These are phyloP conservation scores for Fusarium devonianum DNA, from an alignment of 2,329 filamentous ascomycete species.

Conservation along the genomic window DNA sequence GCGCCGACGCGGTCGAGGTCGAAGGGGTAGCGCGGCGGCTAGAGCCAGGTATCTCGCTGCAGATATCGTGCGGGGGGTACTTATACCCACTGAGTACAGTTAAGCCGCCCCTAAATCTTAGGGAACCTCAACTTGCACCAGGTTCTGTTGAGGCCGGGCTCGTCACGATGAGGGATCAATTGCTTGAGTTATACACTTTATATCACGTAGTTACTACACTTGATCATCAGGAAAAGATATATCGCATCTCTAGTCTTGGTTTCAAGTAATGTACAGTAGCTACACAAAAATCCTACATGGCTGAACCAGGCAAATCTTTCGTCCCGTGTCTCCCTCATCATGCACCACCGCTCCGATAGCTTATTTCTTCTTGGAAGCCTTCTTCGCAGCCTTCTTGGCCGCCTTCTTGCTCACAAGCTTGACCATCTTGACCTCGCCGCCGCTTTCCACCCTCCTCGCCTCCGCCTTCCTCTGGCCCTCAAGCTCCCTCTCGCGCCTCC, in stretches of 20 bases:
- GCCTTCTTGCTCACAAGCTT: slow-evolving; percentile 50
- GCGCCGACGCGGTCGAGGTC: slow-evolving; percentile 32
- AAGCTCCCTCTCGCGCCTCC: slow-evolving; percentile 53
- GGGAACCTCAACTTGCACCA: too few relatives aligned
- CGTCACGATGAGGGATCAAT: too few relatives aligned
- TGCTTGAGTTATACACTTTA: too few relatives aligned
- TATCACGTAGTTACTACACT: background rate
- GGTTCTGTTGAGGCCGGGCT: too few relatives aligned
- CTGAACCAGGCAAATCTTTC: background rate
- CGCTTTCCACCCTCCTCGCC: slow-evolving; percentile 45
- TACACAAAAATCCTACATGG: slow-evolving; percentile 42
- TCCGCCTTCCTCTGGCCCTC: slow-evolving; percentile 51
- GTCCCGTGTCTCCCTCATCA: background rate
- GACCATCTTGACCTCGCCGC: slow-evolving; percentile 41
- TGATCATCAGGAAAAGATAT: background rate
- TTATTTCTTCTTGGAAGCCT: slow-evolving; percentile 48
- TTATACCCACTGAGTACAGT: background rate
- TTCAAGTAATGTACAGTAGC: slow-evolving; percentile 32
- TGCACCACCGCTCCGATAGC: slow-evolving; percentile 1
- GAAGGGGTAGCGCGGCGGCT: slow-evolving; percentile 1
- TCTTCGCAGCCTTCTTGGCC: slow-evolving; percentile 47
- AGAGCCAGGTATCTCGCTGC: slow-evolving; percentile 9
- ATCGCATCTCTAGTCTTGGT: slow-evolving; percentile 17
- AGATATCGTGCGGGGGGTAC: slow-evolving; percentile 18
- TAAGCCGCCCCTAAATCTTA: background rate